phyloP scores from a whole-genome alignment of 345 rosid genomes.

The Melaleuca quinquenervia region DNA sequence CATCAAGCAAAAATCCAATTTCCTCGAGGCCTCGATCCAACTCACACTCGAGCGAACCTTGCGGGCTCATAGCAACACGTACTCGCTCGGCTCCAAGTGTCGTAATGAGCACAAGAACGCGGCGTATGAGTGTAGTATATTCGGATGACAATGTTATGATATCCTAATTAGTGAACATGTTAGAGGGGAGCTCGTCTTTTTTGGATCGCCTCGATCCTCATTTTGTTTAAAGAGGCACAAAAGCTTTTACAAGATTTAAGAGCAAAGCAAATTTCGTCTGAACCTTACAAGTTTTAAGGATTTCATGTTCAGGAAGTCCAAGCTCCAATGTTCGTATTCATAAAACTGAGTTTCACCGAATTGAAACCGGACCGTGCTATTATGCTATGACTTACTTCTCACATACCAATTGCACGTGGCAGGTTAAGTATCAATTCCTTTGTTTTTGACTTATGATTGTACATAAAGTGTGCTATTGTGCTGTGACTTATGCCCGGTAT shows the following conservation, averaged over 20 bases:
- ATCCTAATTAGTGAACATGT: background rate
- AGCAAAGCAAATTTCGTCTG: too few relatives aligned
- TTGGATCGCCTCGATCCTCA: too few relatives aligned
- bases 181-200: too few relatives aligned
- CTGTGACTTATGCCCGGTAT: too few relatives aligned
- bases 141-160: background rate
- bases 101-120: constrained; percentile 41
- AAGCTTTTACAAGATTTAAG: too few relatives aligned
- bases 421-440: background rate
- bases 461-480: background rate
- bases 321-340: too few relatives aligned
- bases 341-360: background rate
- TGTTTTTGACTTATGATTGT: background rate
- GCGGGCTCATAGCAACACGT: constrained; percentile 32
- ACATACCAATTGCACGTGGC: background rate
- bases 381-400: background rate
- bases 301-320: too few relatives aligned
- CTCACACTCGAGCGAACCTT: constrained; percentile 39
- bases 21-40: constrained; percentile 9
- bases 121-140: constrained; percentile 17
- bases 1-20: constrained; percentile 18
- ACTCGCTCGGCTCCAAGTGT: constrained; percentile 45
- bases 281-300: too few relatives aligned
- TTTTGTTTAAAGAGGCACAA: too few relatives aligned
- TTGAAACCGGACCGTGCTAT: background rate